Evolutionary conservation across 352 stramenopile species (phyloP).

Genomic region (Phytopythium chamaehyphon): DNA sequence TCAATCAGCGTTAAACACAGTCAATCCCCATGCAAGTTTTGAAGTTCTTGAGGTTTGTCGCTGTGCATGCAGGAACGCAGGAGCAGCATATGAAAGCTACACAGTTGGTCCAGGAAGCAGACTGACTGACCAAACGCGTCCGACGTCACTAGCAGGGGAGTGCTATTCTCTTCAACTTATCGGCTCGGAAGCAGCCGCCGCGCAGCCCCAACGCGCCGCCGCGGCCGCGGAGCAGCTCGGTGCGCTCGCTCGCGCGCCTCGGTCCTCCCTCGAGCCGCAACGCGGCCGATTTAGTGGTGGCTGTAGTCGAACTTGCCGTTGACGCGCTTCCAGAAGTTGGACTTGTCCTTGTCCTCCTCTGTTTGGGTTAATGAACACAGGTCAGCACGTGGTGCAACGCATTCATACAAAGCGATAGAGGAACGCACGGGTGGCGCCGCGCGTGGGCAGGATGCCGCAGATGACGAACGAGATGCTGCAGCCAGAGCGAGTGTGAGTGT

Average conservation of each 20-base stretch:
- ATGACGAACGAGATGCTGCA: conserved; percentile 70
- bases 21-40: no score
- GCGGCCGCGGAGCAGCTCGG: no score
- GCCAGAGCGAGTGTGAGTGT: no score
- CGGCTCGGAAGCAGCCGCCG: background rate
- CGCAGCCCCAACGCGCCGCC: no score
- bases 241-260: no score
- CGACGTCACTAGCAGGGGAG: background rate
- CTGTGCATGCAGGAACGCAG: background rate
- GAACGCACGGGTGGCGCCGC: conserved; percentile 55
- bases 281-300: conserved; percentile 50
- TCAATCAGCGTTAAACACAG: background rate
- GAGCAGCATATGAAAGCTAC: no score
- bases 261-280: background rate
- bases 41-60: background rate
- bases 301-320: conserved; percentile 83
- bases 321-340: conserved; percentile 82
- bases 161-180: conserved; percentile 10
- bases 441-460: conserved; percentile 78
- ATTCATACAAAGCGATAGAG: background rate
- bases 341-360: conserved; percentile 84
- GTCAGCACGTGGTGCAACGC: conserved; percentile 1
- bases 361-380: conserved; percentile 4
- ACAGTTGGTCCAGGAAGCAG: no score
- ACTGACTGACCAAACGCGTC: background rate